Conservation (phyloP, 1,139 yeast species). For the Williopsis jadinii region DNA sequence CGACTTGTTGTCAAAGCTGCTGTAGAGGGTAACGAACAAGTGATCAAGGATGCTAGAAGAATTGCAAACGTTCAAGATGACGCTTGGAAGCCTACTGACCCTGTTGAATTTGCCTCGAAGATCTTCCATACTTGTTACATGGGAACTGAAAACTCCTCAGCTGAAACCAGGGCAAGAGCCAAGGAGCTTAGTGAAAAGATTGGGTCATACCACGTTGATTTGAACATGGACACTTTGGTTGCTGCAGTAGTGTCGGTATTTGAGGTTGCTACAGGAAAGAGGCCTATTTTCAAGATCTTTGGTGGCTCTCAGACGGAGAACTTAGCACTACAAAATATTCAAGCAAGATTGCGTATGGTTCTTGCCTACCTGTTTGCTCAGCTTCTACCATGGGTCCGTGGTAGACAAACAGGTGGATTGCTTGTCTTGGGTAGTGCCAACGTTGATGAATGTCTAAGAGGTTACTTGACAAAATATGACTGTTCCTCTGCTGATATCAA, state of each 20-base stretch:
- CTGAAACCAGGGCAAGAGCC: constrained; percentile 83
- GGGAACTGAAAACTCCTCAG: constrained; percentile 93
- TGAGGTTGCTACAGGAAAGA: constrained; percentile 84
- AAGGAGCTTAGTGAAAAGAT: constrained; percentile 63
- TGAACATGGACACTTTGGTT: constrained; percentile 86
- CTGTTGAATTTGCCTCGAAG: constrained; percentile 67
- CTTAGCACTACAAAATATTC: constrained; percentile 90
- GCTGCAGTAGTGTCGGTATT: constrained; percentile 66
- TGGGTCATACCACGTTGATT: constrained; percentile 85
- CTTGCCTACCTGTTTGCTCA: constrained; percentile 90
- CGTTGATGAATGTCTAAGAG: constrained; percentile 95
- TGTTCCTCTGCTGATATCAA: constrained; percentile 95
- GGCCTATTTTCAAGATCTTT: constrained; percentile 81
- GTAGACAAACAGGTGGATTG: constrained; percentile 57
- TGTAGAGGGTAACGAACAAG: constrained; percentile 61
- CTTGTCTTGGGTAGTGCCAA: constrained; percentile 93
- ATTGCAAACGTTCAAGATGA: constrained; percentile 41
- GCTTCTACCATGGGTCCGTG: constrained; percentile 89
- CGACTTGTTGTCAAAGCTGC: constrained; percentile 67
- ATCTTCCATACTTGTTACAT: constrained; percentile 87
- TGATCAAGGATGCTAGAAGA: constrained; percentile 62
- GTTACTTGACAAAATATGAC: constrained; percentile 93
- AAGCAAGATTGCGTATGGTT: constrained; percentile 93
- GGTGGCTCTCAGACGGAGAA: constrained; percentile 93
- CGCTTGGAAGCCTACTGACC: constrained; percentile 61